Evolutionary conservation across 345 rosid genomes (phyloP), one percentile per base, ranked within the genome.

Genomic region (Hevea brasiliensis): DNA sequence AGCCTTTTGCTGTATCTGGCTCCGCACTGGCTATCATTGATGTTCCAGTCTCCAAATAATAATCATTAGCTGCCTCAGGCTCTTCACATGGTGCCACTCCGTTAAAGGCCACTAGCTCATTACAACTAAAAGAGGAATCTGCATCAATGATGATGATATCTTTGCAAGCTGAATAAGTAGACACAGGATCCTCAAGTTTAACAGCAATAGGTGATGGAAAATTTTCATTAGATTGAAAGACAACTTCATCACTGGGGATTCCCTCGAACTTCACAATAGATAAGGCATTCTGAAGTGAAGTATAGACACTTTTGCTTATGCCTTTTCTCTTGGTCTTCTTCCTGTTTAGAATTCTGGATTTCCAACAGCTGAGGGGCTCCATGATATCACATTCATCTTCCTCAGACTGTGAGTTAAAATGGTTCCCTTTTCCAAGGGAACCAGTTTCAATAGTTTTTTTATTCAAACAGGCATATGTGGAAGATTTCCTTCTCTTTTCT

Each of bases 341-440:
- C 21, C 69, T 82, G 76, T 83, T 85, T 53, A 82, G 81, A 47
- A 88, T 65, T 55, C 79, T 88, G 8, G 84, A 72, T 69, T 79
- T 81, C 92, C 72, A 88, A 68, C 8, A 44, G 63, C 78, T 83
- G 60, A 92, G 90, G 68, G 88, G 84, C 89, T 81, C 86, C 62
- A 80, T 78, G 32, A 78, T 72, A 61, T 87, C 92, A 80, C 24
- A 72, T 26, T 80, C 87, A 45, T 89, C 88, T 61, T 76, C 80
- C 71, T 75, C 57, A 18, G 45, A 59, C 44, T 56, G 71, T 23
- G 70, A 73, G 74, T 72, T 26, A 17, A 60, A 23, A 18, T 23
- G 32, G 35, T 80, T 85, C 27, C 71, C 64, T 65, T 80, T 77
- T 48, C 57, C 71, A 23, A 17, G 21, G 5, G 74, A 67, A 61